These are phyloP conservation scores for Thelonectria rubi DNA, from an alignment of 2,329 filamentous ascomycete species.

Conservation along the genomic window DNA sequence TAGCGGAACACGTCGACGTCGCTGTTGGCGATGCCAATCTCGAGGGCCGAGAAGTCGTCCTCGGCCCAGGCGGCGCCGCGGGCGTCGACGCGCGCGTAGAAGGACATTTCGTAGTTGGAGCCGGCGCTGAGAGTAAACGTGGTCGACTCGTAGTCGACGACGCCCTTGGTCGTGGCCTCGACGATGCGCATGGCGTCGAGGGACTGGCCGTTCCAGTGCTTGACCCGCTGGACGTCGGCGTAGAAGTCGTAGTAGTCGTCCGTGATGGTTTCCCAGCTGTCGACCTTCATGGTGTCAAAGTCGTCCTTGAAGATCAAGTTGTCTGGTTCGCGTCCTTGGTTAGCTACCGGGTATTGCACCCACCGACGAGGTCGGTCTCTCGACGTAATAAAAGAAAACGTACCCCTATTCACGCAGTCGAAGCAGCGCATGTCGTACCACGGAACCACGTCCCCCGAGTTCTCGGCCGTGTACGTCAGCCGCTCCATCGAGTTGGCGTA, in stretches of 20 bases:
- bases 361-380: too few species aligned
- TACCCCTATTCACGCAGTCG: not conserved
- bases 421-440: not conserved
- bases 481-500: not conserved
- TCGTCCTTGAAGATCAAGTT: not conserved
- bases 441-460: not conserved
- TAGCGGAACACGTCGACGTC: not conserved
- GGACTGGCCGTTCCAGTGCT: not conserved
- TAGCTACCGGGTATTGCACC: too few species aligned
- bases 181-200: not conserved
- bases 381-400: not conserved
- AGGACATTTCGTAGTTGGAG: not conserved
- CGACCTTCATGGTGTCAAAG: not conserved
- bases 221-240: not conserved
- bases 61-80: not conserved
- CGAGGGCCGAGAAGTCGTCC: not conserved
- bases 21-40: not conserved
- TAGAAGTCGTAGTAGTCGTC: not conserved
- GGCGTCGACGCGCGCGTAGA: not conserved
- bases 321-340: too few species aligned
- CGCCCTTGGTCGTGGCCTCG: not conserved
- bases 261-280: not conserved
- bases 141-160: not conserved
- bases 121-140: not conserved
- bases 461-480: not conserved